phyloP scores from a whole-genome alignment of 1,284 basidiomycete species.

The Cryptococcus wingfieldii region DNA sequence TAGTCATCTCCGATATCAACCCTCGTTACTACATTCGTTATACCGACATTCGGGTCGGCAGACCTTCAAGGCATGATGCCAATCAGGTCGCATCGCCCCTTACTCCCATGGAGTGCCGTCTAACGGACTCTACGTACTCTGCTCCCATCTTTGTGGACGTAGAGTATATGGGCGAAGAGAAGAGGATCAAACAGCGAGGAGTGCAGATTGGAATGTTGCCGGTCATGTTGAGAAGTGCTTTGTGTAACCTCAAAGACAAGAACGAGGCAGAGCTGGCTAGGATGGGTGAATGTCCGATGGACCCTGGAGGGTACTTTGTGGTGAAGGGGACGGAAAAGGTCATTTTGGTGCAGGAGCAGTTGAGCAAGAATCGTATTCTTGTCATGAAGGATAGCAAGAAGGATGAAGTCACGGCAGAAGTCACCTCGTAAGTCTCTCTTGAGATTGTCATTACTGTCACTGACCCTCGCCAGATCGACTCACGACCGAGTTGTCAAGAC shows the following conservation, averaged over 20 bases:
- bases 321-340: conserved; percentile 99
- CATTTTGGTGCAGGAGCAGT: conserved; percentile 96
- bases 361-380: conserved; percentile 99
- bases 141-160: conserved; percentile 93
- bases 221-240: conserved; percentile 95
- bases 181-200: conserved; percentile 75
- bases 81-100: conserved; percentile 60
- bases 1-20: conserved; percentile 93
- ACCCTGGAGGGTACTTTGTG: conserved; percentile 98
- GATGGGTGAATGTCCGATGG: conserved; percentile 95
- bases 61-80: conserved; percentile 81
- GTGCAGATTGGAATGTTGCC: conserved; percentile 90
- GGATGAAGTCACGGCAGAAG: conserved; percentile 89
- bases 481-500: conserved; percentile 99
- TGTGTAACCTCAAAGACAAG: conserved; percentile 79
- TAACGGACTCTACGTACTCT: conserved; percentile 93
- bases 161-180: conserved; percentile 90
- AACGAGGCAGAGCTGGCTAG: conserved; percentile 76
- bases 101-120: conserved; percentile 94
- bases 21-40: conserved; percentile 97
- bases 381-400: conserved; percentile 92
- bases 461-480: conserved; percentile 64
- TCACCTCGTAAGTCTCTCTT: conserved; percentile 73
- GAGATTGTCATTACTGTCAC: not conserved
- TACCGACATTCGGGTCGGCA: conserved; percentile 87